Conservation (phyloP, 495 filamentous ascomycete species). For the Penicillium lagena region DNA sequence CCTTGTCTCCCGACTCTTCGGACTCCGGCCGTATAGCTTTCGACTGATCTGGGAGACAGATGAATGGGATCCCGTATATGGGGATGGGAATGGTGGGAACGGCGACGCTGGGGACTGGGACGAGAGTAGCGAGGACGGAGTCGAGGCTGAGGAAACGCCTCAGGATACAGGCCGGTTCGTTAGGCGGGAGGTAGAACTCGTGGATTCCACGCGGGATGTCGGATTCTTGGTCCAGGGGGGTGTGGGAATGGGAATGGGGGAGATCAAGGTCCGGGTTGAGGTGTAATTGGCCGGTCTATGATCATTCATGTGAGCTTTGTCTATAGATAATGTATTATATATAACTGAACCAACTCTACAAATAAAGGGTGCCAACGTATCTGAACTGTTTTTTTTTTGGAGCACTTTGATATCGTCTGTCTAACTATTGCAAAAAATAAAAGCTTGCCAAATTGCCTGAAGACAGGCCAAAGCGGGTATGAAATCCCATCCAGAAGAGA, state of each 20-base stretch:
- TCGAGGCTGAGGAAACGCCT: conserved; percentile 8
- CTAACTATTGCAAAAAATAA: too few species aligned
- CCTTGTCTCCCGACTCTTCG: conserved; percentile 65
- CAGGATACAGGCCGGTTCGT: conserved; percentile 47
- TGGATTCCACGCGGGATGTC: conserved; percentile 72
- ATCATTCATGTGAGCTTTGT: background rate
- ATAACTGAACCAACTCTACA: too few species aligned
- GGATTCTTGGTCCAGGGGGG: conserved; percentile 74
- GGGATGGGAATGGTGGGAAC: conserved; percentile 44
- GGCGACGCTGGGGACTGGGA: conserved; percentile 45
- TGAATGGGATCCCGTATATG: conserved; percentile 70
- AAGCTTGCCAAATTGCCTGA: too few species aligned
- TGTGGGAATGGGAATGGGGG: conserved; percentile 41
- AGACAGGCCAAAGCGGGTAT: conserved; percentile 6
- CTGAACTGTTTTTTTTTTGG: conserved; percentile 4
- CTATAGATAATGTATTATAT: too few species aligned
- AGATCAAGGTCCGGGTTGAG: conserved; percentile 66
- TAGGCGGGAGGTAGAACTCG: conserved; percentile 71
- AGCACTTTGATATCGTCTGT: too few species aligned
- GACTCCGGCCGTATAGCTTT: conserved; percentile 53
- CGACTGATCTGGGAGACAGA: conserved; percentile 75
- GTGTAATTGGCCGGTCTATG: conserved; percentile 1
- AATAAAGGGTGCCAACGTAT: background rate
- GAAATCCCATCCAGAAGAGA: conserved; percentile 8
- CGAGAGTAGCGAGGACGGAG: conserved; percentile 48